Conservation (phyloP, 1,284 basidiomycete genomes). For the Hemileia vastatrix region DNA sequence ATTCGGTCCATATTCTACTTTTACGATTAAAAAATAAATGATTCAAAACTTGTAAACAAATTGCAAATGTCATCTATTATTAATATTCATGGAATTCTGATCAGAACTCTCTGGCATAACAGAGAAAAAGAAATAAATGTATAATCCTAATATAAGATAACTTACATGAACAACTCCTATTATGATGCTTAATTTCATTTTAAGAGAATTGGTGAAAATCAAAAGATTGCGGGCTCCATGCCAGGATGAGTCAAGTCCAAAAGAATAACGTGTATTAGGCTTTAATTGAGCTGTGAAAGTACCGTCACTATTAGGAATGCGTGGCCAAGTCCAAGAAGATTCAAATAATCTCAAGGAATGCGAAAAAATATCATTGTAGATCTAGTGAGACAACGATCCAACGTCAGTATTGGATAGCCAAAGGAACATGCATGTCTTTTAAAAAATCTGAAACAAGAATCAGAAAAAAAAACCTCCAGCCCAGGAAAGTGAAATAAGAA, state of each 20-base stretch:
- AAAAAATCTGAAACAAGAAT: too few relatives aligned
- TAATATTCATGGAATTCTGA: too few relatives aligned
- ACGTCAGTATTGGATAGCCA: too few relatives aligned
- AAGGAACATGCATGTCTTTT: too few relatives aligned
- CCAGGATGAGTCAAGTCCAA: conserved; percentile 92
- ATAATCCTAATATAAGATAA: conserved; percentile 27
- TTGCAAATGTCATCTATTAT: conserved; percentile 95
- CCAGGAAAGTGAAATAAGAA: too few relatives aligned
- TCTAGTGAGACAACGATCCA: too few relatives aligned
- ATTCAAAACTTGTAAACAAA: conserved; percentile 91
- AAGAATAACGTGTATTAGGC: conserved; percentile 68
- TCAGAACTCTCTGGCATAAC: background rate
- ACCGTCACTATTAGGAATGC: conserved; percentile 47
- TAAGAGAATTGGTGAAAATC: conserved; percentile 95
- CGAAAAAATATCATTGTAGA: conserved; percentile 99
- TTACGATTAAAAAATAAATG: conserved; percentile 81
- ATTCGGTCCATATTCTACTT: conserved; percentile 81
- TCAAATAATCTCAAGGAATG: conserved; percentile 78
- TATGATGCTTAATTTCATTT: conserved; percentile 99
- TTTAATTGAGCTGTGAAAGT: conserved; percentile 53
- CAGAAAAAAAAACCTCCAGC: too few relatives aligned
- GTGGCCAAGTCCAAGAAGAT: conserved; percentile 83
- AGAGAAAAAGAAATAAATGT: conserved; percentile 15
- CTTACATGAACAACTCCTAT: conserved; percentile 89
- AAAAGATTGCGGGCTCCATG: conserved; percentile 83